Evolutionary conservation across 495 filamentous ascomycete species (phyloP).

Genomic region (Penicillium atrosanguineum): DNA sequence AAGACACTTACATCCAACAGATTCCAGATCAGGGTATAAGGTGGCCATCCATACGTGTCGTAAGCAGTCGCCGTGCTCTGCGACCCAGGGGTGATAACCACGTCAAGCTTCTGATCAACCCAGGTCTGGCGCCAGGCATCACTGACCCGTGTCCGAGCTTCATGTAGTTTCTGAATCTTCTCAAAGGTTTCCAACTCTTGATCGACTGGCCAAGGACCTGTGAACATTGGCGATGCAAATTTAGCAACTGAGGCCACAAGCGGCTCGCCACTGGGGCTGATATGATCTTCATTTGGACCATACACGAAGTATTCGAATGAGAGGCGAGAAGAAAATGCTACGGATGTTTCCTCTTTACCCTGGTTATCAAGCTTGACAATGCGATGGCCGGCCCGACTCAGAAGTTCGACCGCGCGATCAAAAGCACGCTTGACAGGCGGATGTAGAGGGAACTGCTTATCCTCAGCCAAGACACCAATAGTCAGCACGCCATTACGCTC

Average conservation of each 20-base stretch:
- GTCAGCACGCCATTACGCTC: conserved; percentile 18
- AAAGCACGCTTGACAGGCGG: conserved; percentile 52
- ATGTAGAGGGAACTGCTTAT: conserved; percentile 50
- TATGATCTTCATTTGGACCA: conserved; percentile 23
- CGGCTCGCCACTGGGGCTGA: conserved; percentile 30
- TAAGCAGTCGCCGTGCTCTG: conserved; percentile 46
- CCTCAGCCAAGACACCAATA: conserved; percentile 53
- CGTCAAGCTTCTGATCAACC: conserved; percentile 39
- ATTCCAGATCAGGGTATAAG: conserved; percentile 51
- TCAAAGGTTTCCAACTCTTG: conserved; percentile 18
- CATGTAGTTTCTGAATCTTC: conserved; percentile 20
- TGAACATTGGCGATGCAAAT: conserved; percentile 18
- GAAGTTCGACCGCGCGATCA: conserved; percentile 32
- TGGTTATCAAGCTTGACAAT: conserved; percentile 35
- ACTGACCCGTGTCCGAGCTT: conserved; percentile 7
- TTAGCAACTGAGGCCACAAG: conserved; percentile 16
- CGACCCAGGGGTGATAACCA: conserved; percentile 42
- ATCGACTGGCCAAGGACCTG: conserved; percentile 26
- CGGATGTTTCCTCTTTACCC: conserved; percentile 6
- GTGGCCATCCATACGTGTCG: conserved; percentile 45
- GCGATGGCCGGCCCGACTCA: conserved; percentile 42
- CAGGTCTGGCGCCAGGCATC: conserved; percentile 25
- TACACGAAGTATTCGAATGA: conserved; percentile 31
- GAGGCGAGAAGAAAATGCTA: conserved; percentile 20
- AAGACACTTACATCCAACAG: conserved; percentile 47